Conservation (phyloP, 2,329 filamentous ascomycete species). For the Hymenoscyphus albidus region DNA sequence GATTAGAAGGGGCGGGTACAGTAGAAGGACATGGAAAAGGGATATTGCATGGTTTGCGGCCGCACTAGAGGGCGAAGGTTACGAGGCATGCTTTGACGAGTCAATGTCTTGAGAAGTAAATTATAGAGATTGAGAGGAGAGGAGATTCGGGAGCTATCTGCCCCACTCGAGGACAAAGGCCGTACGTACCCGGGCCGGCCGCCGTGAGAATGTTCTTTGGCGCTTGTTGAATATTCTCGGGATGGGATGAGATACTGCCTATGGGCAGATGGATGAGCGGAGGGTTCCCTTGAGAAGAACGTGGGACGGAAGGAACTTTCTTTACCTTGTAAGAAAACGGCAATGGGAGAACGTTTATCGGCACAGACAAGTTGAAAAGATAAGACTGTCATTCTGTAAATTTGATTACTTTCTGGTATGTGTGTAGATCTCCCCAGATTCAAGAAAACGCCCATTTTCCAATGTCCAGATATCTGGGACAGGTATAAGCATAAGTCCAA, state of each 20-base stretch:
- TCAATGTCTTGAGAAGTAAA: background rate
- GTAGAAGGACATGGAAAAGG: background rate
- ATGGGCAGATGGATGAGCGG: background rate
- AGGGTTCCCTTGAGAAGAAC: background rate
- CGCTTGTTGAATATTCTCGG: background rate
- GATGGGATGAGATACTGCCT: background rate
- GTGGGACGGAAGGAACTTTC: background rate
- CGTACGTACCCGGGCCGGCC: background rate
- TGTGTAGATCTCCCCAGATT: background rate
- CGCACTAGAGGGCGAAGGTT: background rate
- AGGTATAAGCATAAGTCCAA: background rate
- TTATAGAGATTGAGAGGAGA: background rate
- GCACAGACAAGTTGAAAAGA: background rate
- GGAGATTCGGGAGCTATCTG: background rate
- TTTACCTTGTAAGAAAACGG: background rate
- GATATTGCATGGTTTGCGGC: background rate
- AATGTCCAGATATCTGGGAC: background rate
- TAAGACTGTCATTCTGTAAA: background rate
- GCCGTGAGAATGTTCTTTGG: background rate
- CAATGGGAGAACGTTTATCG: background rate
- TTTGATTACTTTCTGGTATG: background rate
- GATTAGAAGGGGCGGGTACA: background rate
- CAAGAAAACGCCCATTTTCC: background rate
- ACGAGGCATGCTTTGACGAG: background rate
- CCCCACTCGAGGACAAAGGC: background rate